Percentiles rank a stretch among this genome's conserved stretches.
These are phyloP conservation scores for Cytospora piceae DNA, from an alignment of 2,329 filamentous ascomycete genomes.

Conservation along the genomic window DNA sequence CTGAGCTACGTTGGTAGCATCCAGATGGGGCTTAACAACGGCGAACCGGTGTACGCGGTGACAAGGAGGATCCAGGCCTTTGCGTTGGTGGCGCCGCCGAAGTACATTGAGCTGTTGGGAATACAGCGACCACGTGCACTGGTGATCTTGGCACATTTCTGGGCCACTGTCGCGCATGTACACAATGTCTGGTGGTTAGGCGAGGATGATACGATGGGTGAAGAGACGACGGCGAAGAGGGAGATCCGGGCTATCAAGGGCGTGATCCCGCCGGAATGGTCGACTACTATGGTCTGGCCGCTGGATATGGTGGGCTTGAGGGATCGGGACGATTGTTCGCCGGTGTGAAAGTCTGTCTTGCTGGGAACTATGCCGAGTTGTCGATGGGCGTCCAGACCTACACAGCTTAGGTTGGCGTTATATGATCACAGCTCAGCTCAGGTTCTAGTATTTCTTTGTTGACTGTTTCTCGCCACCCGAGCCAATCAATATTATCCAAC, in stretches of 20 bases:
- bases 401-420: background rate
- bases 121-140: constrained; percentile 35
- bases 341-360: background rate
- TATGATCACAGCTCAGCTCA: too few species aligned
- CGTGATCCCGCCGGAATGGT: constrained; percentile 33
- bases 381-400: background rate
- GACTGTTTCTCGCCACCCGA: too few species aligned
- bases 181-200: constrained; percentile 37
- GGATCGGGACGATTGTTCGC: background rate
- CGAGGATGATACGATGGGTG: constrained; percentile 19
- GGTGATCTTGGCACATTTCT: constrained; percentile 36
- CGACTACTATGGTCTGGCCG: constrained; percentile 34
- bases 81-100: constrained; percentile 34
- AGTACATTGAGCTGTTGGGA: constrained; percentile 34
- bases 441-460: too few species aligned
- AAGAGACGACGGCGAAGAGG: constrained; percentile 33
- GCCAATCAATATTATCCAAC: too few species aligned
- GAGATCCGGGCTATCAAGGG: constrained; percentile 36
- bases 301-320: constrained; percentile 32
- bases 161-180: constrained; percentile 34
- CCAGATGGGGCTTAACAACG: constrained; percentile 34
- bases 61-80: constrained; percentile 36
- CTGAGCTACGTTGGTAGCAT: constrained; percentile 37
- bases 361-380: too few species aligned
- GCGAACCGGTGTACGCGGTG: constrained; percentile 39